Evolutionary conservation across 2,329 filamentous ascomycete species (phyloP), one percentile per base, ranked within the genome.

Genomic region (Akanthomyces dipterigenus): DNA sequence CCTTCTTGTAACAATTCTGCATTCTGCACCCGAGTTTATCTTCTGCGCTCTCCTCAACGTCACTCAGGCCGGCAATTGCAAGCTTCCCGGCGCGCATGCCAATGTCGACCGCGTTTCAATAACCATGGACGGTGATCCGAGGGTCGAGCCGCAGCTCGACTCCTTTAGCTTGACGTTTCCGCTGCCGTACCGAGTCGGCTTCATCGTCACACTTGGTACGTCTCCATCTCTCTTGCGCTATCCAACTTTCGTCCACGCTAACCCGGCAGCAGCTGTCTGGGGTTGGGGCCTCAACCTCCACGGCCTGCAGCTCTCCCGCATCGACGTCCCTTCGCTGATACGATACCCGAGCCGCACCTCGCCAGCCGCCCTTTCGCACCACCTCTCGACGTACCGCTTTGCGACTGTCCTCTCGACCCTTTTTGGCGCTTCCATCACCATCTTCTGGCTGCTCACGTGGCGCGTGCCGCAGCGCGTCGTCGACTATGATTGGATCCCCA

Each of bases 271-370:
- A 96, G 92, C 91, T 67, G 88, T 96, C 70, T 98, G 93, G 93
- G 92, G 91, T 72, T 99, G 93, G 92, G 92, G 88, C 66, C 76
- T 89, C 68, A 98, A 97, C 77, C 85, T 98, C 45, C 92, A 97
- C 72, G 93, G 91, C 76, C 86, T 98, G 63, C 82, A 88, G 69
- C 76, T 85, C 62, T 80, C 87, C 70, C 89, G 89, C 72, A 96
- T 99, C 77, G 91, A 97, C 75, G 90, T 96, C 60, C 90, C 91
- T 22, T 81, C 86, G 36, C 82, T 98, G 62, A 91, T 98, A 69
- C 88, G 90, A 73, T 98, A 98, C 74, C 91, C 92, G 43, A 78
- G 83, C 46, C 89, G 91, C 66, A 77, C 86, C 56, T 89, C 87
- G 55, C 78, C 86, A 63, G 82, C 87, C 63, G 88, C 93, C 67